Conservation (phyloP, 2,329 filamentous ascomycete genomes). For the Beauveria scarabaeidicola region DNA sequence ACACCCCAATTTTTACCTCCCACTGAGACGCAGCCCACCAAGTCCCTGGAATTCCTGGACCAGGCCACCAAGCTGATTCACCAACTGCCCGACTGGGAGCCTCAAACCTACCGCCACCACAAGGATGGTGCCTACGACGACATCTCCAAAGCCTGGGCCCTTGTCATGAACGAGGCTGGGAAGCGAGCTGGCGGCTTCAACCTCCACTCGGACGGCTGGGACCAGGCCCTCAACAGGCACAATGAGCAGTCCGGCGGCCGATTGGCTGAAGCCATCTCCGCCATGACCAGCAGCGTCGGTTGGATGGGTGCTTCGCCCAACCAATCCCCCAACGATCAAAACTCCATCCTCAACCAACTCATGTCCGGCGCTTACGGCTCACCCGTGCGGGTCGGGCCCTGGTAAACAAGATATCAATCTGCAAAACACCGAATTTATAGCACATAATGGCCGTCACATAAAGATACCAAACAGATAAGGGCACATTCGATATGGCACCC, state of each 20-base stretch:
- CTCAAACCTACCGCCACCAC: slow-evolving; percentile 78
- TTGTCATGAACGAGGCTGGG: slow-evolving; percentile 82
- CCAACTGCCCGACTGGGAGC: slow-evolving; percentile 82
- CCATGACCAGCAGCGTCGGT: slow-evolving; percentile 64
- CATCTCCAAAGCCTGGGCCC: slow-evolving; percentile 84
- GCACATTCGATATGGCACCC: not conserved
- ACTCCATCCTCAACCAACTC: slow-evolving; percentile 54
- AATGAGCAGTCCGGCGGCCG: slow-evolving; percentile 79
- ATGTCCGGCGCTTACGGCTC: slow-evolving; percentile 52
- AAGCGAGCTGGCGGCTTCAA: slow-evolving; percentile 88
- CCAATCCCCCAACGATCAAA: slow-evolving; percentile 31
- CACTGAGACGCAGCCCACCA: slow-evolving; percentile 72
- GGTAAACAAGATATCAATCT: slow-evolving; percentile 30
- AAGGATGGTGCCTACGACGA: slow-evolving; percentile 96
- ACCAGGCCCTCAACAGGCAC: slow-evolving; percentile 77
- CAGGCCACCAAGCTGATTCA: slow-evolving; percentile 87
- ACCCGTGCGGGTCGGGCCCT: slow-evolving; percentile 54
- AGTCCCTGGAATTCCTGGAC: slow-evolving; percentile 81
- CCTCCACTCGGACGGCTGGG: slow-evolving; percentile 85
- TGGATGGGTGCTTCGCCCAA: slow-evolving; percentile 56
- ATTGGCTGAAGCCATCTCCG: slow-evolving; percentile 69
- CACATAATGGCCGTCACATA: slow-evolving; percentile 9
- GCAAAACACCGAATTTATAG: slow-evolving; percentile 5
- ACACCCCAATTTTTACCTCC: slow-evolving; percentile 93
- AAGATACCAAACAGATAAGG: slow-evolving; percentile 7